Evolutionary conservation across 2,329 filamentous ascomycete genomes (phyloP).

Genomic region (Nigrospora oryzae): DNA sequence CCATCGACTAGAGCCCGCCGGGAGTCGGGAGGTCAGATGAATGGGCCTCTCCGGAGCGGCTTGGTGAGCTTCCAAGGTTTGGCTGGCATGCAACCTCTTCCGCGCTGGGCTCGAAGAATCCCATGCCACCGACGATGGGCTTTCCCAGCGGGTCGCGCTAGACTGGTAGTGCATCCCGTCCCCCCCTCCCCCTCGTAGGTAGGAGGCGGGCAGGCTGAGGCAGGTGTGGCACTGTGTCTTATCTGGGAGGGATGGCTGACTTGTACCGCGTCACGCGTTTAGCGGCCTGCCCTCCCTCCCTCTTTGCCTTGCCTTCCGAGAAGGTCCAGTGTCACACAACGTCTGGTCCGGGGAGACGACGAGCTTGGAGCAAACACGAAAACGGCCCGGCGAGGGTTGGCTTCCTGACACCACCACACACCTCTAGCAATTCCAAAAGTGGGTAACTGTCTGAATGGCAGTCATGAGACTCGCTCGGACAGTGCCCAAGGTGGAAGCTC

Average conservation of each 20-base stretch:
- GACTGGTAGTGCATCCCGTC: constrained; percentile 10
- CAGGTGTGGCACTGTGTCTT: constrained; percentile 22
- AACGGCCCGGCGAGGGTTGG: constrained; percentile 15
- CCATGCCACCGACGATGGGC: not conserved
- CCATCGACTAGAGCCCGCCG: no score
- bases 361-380: constrained; percentile 2
- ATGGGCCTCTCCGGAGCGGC: no score
- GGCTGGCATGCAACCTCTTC: no score
- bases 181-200: constrained; percentile 14
- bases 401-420: constrained; percentile 17
- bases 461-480: constrained; percentile 20
- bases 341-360: constrained; percentile 3
- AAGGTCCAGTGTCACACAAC: constrained; percentile 12
- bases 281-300: constrained; percentile 15
- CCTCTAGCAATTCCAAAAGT: constrained; percentile 4
- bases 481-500: not conserved
- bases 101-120: not conserved
- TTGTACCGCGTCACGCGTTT: constrained; percentile 22
- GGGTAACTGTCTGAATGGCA: constrained; percentile 5
- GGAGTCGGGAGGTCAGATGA: no score
- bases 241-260: constrained; percentile 23
- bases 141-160: not conserved
- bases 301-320: constrained; percentile 10
- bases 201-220: constrained; percentile 7
- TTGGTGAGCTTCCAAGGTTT: no score